phyloP scores from a whole-genome alignment of 179 eudicot species.

The Patellifolia procumbens region DNA sequence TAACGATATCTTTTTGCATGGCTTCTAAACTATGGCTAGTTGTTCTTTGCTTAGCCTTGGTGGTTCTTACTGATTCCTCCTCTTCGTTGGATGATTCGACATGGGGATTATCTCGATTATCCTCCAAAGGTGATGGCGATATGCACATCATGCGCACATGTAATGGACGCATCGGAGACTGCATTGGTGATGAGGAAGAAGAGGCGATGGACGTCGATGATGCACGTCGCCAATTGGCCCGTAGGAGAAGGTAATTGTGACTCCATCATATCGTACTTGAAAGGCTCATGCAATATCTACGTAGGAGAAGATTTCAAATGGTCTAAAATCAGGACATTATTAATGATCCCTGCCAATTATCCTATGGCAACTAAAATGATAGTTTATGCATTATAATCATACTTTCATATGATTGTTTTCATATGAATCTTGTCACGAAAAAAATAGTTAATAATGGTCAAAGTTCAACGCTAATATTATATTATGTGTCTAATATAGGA shows the following conservation, averaged over 20 bases:
- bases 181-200: conserved; percentile 30
- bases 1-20: conserved; percentile 16
- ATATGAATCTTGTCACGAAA: no score
- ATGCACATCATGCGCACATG: conserved; percentile 22
- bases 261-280: not conserved
- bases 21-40: conserved; percentile 30
- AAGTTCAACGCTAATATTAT: no score
- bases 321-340: not conserved
- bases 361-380: no score
- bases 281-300: not conserved
- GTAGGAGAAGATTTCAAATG: not conserved
- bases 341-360: not conserved
- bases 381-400: no score
- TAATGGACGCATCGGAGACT: conserved; percentile 27
- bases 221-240: conserved; percentile 24
- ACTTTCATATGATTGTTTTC: no score
- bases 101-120: conserved; percentile 25
- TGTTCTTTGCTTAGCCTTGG: conserved; percentile 23
- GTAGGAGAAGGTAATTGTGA: conserved; percentile 17
- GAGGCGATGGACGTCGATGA: conserved; percentile 21
- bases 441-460: no score
- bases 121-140: conserved; percentile 19
- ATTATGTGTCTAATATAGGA: no score
- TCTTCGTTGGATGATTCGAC: conserved; percentile 12
- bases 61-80: conserved; percentile 23